These are phyloP conservation scores for Starmerella floricola DNA, from an alignment of 805 yeast genomes.

Conservation along the genomic window DNA sequence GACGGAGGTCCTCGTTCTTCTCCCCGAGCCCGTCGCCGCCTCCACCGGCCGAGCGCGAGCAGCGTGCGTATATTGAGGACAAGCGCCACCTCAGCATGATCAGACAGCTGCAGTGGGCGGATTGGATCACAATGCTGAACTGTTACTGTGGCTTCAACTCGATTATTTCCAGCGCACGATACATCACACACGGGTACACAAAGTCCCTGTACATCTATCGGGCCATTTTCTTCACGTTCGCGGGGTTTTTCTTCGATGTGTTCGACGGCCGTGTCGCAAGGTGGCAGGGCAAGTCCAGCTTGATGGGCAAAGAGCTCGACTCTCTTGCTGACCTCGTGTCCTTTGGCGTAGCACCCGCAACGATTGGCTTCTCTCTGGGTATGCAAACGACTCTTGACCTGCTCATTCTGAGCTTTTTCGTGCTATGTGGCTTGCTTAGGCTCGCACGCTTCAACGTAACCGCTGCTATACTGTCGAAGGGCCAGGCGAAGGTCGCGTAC, in stretches of 20 bases:
- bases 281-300: conserved; percentile 75
- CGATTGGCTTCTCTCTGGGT: conserved; percentile 84
- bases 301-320: conserved; percentile 96
- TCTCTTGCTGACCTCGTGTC: conserved; percentile 90
- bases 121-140: conserved; percentile 84
- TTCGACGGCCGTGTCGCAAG: conserved; percentile 97
- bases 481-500: conserved; percentile 62
- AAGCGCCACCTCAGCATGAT: conserved; percentile 75
- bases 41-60: conserved; percentile 36
- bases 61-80: conserved; percentile 69
- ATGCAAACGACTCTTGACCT: conserved; percentile 75
- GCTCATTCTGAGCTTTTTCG: conserved; percentile 65
- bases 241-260: conserved; percentile 90
- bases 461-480: conserved; percentile 86
- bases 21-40: conserved; percentile 30
- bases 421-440: conserved; percentile 84
- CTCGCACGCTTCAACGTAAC: conserved; percentile 93
- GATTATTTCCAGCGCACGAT: conserved; percentile 73
- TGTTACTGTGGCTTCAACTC: conserved; percentile 92
- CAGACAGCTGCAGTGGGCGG: conserved; percentile 73
- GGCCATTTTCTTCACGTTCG: conserved; percentile 77
- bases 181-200: conserved; percentile 53
- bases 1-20: conserved; percentile 29
- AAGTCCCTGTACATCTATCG: conserved; percentile 53
- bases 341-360: conserved; percentile 92